Evolutionary conservation across 2,329 filamentous ascomycete species (phyloP), one percentile per base, ranked within the genome.

Genomic region (Whalleya microplaca): DNA sequence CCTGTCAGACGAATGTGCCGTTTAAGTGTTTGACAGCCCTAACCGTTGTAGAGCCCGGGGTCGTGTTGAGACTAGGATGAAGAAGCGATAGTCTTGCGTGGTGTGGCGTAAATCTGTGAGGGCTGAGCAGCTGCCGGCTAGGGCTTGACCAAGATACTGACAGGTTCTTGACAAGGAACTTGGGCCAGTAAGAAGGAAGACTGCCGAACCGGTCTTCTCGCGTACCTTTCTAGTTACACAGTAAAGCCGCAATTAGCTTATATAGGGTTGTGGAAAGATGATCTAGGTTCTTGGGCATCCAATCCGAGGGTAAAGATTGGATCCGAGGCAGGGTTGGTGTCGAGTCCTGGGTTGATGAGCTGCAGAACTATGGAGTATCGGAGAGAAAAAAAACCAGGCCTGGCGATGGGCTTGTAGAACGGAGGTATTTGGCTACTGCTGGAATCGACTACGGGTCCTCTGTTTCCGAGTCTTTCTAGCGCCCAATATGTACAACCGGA

Each of bases 51-150:
- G 50, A 37, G 27, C 40, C 48, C 21, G 29, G 51, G 43, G 48
- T 55, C 53, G 18, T 48, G 55, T 48, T 57, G 54, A 58, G 58
- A 52, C 53, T 58, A 60, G 42, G 46, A 44, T 45, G 51, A 44
- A n/a, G 56, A 54, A 53, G 49, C 27, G 55, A 62, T 56, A 56
- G 59, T 62, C 62, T 55, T 62, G 52, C 41, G 51, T 32, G 45
- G 59, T 61, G 62, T 64, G 62, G 58, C 63, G 63, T 55, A 61
- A 64, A 57, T 55, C 54, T 46, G 55, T 48, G 54, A 64, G 47
- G 58, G 56, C 62, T 60, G 53, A 57, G 52, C 48, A 37, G 51
- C 50, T 51, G 48, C 55, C 19, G 51, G 58, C 60, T 51, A 54
- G 59, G 58, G 59, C 54, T 54, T 49, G 54, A 56, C 51, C 54